Base-by-base conservation (phyloP, 1,284 basidiomycete species). In the Trametes versicolor region DNA sequence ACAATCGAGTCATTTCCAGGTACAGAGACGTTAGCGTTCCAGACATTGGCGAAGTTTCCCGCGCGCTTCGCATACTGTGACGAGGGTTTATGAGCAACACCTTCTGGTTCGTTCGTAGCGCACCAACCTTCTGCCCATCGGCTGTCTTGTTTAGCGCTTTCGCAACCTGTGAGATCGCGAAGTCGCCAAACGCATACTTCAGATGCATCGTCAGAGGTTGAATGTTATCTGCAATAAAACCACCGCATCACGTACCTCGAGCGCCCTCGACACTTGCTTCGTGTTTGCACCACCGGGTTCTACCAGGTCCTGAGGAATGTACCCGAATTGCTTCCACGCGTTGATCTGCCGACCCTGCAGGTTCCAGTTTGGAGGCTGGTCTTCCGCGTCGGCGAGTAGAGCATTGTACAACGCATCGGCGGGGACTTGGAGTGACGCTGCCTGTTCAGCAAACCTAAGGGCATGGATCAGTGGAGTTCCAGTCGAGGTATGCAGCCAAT, bases 161-260 rank as follows among this genome's bases (percentile, higher is more conserved):
- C 0, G 87, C 85, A 10, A 88, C 87, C 78, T 89, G 87, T 1
- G 87, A 85, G 59, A 90, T 85, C 2, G 85, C 76, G 71, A 92
- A 92, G 71, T 92, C 87, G 58, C 81, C 81, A 71, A 88, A 89
- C 0, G 87, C 81, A 65, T 88, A 81, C 87, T 88, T 41, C 9
- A n/a, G 7, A 10, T 2, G 19, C 23, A 13, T 17, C 15, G n/a
- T 29, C 23, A 21, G 29, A 8, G 17, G 19, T 25, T 2, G 0
- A 19, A 1, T 7, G 29, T 15, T 17, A 9, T 7, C 13, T 15
- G 10, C 7, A 27, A n/a, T 2, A 27, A 4, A 9, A 19, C n/a
- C 36, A 49, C 32, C 4, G 8, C 17, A 41, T 41, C 25, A 27
- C 48, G 23, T n/a, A 87, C 87, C 80, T 89, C 87, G 12, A 88